Conservation (phyloP, 73 alveolate genomes). For the Stentor coeruleus region DNA sequence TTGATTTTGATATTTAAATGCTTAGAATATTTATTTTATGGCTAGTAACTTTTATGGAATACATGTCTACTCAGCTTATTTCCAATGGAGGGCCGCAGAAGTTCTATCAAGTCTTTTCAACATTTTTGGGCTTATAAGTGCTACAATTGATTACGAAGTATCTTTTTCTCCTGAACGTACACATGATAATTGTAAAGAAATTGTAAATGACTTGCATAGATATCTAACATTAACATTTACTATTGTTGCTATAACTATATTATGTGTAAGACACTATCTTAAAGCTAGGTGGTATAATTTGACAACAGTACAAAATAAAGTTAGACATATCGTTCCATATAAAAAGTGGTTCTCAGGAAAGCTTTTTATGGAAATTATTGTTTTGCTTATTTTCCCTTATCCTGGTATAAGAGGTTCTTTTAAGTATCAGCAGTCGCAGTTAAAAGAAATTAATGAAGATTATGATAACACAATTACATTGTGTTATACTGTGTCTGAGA, state of each 20-base stretch:
- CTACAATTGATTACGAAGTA: conserved; percentile 9
- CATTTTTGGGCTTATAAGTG: neutral
- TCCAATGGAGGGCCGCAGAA: conserved; percentile 17
- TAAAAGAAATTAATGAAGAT: neutral
- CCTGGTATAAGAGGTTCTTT: neutral
- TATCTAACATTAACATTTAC: neutral
- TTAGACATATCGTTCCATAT: neutral
- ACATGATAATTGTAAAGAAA: conserved; percentile 9
- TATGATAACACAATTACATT: neutral
- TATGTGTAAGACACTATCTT: neutral
- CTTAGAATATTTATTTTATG: no score
- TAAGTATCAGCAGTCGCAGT: neutral
- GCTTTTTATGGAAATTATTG: neutral
- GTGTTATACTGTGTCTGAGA: neutral
- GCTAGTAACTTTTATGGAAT: no score
- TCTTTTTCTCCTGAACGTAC: neutral
- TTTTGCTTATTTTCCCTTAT: neutral
- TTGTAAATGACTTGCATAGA: neutral
- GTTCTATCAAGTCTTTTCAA: neutral
- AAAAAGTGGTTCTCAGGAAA: neutral
- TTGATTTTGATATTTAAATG: no score
- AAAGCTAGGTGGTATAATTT: neutral
- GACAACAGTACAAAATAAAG: neutral
- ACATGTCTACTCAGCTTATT: no score
- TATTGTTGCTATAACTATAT: neutral